Conservation (phyloP, 441 rosid genomes). For the Iberis amara region DNA sequence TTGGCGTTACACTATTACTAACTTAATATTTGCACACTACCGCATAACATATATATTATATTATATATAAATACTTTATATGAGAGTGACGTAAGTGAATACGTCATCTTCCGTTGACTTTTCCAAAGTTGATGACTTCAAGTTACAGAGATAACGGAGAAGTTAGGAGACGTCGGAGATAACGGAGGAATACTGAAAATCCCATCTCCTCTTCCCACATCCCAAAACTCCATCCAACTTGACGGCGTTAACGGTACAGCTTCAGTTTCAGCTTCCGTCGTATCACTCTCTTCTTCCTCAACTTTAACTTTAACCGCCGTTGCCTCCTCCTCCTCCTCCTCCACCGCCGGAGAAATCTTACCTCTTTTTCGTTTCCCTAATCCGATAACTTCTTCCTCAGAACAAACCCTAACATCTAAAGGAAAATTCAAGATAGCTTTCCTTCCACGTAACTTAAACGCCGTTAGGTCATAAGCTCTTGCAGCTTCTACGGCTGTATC, state of each 20-base stretch:
- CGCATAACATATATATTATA: slow-evolving; percentile 3
- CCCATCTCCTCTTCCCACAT: slow-evolving; percentile 49
- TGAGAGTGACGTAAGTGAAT: slow-evolving; percentile 27
- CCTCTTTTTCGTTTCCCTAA: slow-evolving; percentile 23
- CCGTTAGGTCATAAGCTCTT: slow-evolving; percentile 55
- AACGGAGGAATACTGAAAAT: slow-evolving; percentile 67
- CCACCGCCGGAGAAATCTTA: slow-evolving; percentile 10
- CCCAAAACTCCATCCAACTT: slow-evolving; percentile 74
- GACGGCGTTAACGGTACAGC: slow-evolving; percentile 69
- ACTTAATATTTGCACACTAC: slow-evolving; percentile 31
- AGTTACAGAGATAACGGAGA: slow-evolving; percentile 33
- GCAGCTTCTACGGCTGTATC: slow-evolving; percentile 53
- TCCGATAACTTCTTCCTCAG: slow-evolving; percentile 25
- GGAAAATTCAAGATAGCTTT: slow-evolving; percentile 63
- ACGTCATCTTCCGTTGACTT: slow-evolving; percentile 31
- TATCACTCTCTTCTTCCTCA: slow-evolving; percentile 18
- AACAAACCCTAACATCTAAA: slow-evolving; percentile 48
- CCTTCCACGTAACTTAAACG: slow-evolving; percentile 52
- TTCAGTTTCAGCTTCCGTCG: slow-evolving; percentile 9
- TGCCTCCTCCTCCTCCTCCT: slow-evolving; percentile 35
- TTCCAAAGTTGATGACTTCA: slow-evolving; percentile 7
- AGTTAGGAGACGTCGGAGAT: slow-evolving; percentile 62
- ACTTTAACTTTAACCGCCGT: slow-evolving; percentile 23
- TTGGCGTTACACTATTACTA: slow-evolving; percentile 25
- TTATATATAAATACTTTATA: slow-evolving; percentile 15